Evolutionary conservation across 2,329 filamentous ascomycete species (phyloP), one percentile per base, ranked within the genome.

Genomic region (Beauveria bassiana): DNA sequence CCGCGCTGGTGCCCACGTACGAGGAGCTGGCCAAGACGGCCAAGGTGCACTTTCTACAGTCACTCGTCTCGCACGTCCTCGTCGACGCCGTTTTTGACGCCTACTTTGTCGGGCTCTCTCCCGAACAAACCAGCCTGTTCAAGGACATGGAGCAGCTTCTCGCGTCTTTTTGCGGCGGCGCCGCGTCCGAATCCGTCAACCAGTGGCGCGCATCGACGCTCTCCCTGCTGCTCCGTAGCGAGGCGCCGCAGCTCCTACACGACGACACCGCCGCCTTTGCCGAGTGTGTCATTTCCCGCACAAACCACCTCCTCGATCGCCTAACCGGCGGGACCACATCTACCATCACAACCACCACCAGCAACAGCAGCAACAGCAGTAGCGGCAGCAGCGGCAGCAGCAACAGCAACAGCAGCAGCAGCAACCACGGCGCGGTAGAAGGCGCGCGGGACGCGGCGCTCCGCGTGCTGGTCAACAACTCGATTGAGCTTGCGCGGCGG

Each of bases 191-290:
- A 64, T 75, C 80, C 34, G 78, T 86, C 64, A 88, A 87, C 69
- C 82, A 86, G 68, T 89, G 86, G 86, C 83, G 86, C 45, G 83
- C 86, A 6, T 77, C 79, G n/a, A 89, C 86, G 1, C 77, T 88
- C 46, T 78, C 82, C 26, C 77, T 86, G 28, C 77, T 86, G 49
- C 71, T 89, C 56, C 79, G 79, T 59, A 83, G 82, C 66, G 82
- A 83, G 63, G 76, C 80, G 6, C 70, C 73, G 18, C 68, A 75
- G 40, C 78, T 75, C 61, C 75, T 85, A 40, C 74, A 78, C 56
- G 67, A 72, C 16, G 75, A 80, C 66, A 84, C 82, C 3, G 64
- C 72, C 22, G 65, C 68, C 26, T 68, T 79, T 38, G 74, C 75
- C 18, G 76, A 81, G 43, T 67, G 68, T 14, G 73, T 84, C 46